Conservation (phyloP, 2,329 filamentous ascomycete genomes). For the Epichloe sibirici region DNA sequence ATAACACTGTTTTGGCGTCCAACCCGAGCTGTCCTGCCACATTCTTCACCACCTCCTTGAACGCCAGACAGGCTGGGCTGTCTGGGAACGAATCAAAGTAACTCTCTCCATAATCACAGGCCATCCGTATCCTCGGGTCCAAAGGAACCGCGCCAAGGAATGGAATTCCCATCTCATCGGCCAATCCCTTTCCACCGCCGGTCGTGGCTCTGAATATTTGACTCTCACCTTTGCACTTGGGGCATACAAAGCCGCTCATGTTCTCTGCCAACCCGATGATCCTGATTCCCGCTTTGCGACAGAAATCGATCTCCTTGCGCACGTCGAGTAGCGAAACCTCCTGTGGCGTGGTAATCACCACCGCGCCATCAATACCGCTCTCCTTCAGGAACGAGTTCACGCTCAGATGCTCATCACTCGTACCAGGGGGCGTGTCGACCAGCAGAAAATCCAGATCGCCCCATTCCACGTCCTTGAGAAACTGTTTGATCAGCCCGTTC, state of each 20-base stretch:
- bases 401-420: constrained; percentile 86
- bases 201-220: constrained; percentile 89
- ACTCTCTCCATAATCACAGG: constrained; percentile 94
- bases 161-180: constrained; percentile 74
- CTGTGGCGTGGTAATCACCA: constrained; percentile 89
- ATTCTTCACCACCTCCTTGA: constrained; percentile 66
- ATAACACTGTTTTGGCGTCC: constrained; percentile 40
- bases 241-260: constrained; percentile 95
- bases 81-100: constrained; percentile 92
- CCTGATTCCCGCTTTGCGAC: constrained; percentile 80
- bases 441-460: constrained; percentile 86
- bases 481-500: constrained; percentile 96
- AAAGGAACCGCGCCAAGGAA: constrained; percentile 85
- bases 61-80: constrained; percentile 75
- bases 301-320: constrained; percentile 95
- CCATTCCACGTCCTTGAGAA: constrained; percentile 96
- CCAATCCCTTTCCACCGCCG: constrained; percentile 69
- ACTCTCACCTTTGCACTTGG: constrained; percentile 69
- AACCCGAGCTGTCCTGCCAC: constrained; percentile 56
- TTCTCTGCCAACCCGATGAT: constrained; percentile 91
- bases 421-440: constrained; percentile 95
- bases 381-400: constrained; percentile 88
- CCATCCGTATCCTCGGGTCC: constrained; percentile 89
- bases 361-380: constrained; percentile 83
- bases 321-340: constrained; percentile 89